A percentile compares a stretch with the other conserved stretches of the same genome.
Conservation (phyloP, 2,329 filamentous ascomycete genomes). For the Fusarium avenaceum region DNA sequence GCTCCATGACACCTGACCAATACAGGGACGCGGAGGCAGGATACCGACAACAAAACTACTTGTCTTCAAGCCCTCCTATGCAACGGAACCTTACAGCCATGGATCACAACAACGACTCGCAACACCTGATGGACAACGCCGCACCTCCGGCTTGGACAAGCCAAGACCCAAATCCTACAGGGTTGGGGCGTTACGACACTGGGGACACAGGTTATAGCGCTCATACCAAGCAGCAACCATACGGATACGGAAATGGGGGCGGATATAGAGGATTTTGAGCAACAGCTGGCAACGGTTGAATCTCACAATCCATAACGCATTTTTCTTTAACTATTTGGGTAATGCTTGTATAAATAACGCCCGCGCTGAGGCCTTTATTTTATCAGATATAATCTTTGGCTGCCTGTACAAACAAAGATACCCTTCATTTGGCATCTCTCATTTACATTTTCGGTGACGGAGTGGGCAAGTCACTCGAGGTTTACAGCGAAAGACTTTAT, state of each 20-base stretch:
- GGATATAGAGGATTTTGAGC: conserved; percentile 48
- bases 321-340: conserved; percentile 20
- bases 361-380: conserved; percentile 28
- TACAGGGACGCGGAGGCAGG: conserved; percentile 48
- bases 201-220: conserved; percentile 43
- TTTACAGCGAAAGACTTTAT: conserved; percentile 45
- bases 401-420: conserved; percentile 32
- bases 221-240: conserved; percentile 38
- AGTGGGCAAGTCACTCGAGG: conserved; percentile 26
- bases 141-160: conserved; percentile 57
- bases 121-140: conserved; percentile 57
- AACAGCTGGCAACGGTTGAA: conserved; percentile 17
- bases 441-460: conserved; percentile 35
- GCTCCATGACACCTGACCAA: conserved; percentile 53
- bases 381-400: conserved; percentile 15
- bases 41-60: conserved; percentile 35
- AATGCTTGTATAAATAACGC: conserved; percentile 30
- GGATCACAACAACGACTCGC: conserved; percentile 53
- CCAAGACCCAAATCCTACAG: conserved; percentile 35
- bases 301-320: conserved; percentile 34
- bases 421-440: conserved; percentile 17
- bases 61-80: conserved; percentile 47
- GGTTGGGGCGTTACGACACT: conserved; percentile 35
- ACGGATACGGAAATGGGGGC: conserved; percentile 44
- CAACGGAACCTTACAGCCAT: conserved; percentile 58